Evolutionary conservation across 352 stramenopile species (phyloP).

Genomic region (Thraustochytrium sp.): DNA sequence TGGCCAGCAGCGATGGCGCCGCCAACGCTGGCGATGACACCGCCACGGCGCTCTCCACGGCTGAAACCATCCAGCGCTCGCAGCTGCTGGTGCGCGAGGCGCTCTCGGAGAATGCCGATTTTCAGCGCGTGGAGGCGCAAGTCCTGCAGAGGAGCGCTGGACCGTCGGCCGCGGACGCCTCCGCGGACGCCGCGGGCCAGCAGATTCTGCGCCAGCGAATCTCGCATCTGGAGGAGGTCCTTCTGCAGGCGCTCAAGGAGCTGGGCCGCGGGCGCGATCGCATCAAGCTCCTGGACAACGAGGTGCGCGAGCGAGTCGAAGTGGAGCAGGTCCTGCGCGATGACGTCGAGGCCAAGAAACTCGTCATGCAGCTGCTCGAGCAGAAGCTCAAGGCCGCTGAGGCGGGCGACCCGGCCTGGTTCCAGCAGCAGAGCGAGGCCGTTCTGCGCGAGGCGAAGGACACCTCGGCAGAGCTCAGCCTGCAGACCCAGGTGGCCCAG

Average conservation of each 20-base stretch:
- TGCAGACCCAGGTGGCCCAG: background rate
- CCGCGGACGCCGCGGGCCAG: background rate
- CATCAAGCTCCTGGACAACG: background rate
- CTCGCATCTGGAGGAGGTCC: constrained; percentile 13
- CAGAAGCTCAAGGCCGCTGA: constrained; percentile 12
- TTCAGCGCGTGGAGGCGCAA: background rate
- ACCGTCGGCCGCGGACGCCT: background rate
- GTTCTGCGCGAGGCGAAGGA: background rate
- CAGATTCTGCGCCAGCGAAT: constrained; percentile 17
- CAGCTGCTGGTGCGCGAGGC: background rate
- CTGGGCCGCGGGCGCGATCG: background rate
- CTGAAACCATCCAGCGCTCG: background rate
- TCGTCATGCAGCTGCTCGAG: constrained; percentile 2
- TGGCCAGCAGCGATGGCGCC: background rate
- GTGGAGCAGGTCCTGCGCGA: background rate
- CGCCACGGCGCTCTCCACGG: background rate
- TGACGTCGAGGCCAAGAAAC: background rate
- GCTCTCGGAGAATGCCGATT: constrained; percentile 7
- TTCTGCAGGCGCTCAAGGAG: constrained; percentile 9
- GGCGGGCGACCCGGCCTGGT: background rate
- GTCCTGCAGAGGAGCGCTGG: background rate
- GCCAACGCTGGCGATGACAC: background rate
- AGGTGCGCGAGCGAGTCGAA: background rate
- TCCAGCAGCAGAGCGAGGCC: background rate
- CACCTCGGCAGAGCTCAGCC: background rate